phyloP scores from a whole-genome alignment of 2,329 filamentous ascomycete species.

The Lachnellula willkommii region DNA sequence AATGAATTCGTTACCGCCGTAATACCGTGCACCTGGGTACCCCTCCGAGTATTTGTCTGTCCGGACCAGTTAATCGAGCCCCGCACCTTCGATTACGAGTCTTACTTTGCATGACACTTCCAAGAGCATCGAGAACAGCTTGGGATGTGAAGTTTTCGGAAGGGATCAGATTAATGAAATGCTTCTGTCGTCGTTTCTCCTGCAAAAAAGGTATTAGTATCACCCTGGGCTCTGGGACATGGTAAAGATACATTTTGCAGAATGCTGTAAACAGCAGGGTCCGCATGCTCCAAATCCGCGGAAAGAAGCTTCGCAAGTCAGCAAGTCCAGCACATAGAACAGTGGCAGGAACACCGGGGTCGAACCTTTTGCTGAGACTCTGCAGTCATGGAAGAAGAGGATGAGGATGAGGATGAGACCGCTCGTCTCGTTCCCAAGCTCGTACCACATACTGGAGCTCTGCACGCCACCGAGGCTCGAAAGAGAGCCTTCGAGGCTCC shows the following conservation, averaged over 20 bases:
- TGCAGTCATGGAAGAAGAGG: constrained; percentile 22
- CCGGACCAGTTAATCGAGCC: constrained; percentile 33
- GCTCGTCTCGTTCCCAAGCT: constrained; percentile 15
- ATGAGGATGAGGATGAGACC: constrained; percentile 2
- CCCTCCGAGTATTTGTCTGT: constrained; percentile 96
- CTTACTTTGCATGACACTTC: constrained; percentile 89
- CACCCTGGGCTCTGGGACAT: background rate
- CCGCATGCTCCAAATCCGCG: constrained; percentile 73
- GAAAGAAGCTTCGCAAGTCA: constrained; percentile 62
- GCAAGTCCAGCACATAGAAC: background rate
- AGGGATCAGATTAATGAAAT: constrained; percentile 96
- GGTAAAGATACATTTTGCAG: constrained; percentile 67
- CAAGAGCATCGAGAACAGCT: constrained; percentile 83
- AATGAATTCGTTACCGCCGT: constrained; percentile 95
- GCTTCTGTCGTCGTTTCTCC: constrained; percentile 95
- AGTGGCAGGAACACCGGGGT: background rate
- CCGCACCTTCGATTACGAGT: constrained; percentile 31
- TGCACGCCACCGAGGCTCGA: constrained; percentile 17
- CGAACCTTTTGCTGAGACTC: constrained; percentile 57
- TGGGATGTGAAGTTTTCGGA: constrained; percentile 96
- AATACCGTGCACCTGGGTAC: constrained; percentile 93
- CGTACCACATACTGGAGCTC: constrained; percentile 22
- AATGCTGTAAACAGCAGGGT: constrained; percentile 82
- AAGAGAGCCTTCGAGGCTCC: constrained; percentile 24
- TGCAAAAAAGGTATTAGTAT: constrained; percentile 34